Evolutionary conservation across 495 filamentous ascomycete species (phyloP), one percentile per base, ranked within the genome.

Genomic region (Thermothielavioides terrestris): DNA sequence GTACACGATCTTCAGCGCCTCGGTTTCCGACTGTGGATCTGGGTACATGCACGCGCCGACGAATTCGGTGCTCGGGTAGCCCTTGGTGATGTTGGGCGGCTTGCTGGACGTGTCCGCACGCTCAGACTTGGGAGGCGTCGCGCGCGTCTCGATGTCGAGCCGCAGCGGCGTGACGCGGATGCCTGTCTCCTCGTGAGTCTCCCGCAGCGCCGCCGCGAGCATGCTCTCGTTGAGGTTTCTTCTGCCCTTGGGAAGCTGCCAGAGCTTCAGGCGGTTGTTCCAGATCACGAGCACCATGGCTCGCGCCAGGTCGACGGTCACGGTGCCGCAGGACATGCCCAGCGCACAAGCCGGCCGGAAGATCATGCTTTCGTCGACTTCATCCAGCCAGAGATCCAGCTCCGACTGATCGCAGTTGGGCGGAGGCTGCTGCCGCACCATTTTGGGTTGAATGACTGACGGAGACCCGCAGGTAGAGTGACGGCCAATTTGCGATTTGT

Each of bases 171-270:
- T 49, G 28, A 62, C 66, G 20, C 46, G 57, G n/a, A 68, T 49
- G 17, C 71, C 71, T 23, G 70, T 69, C 49, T 74, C 71, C 42
- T 74, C 71, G 32, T 62, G 60, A 4, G 71, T 74, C 56, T 74
- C 71, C 26, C 71, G 70, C 11, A 74, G 44, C 17, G 70, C 71
- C 1, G 68, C 63, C 7, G 51, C 57, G 21, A 68, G 61, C 55
- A 67, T 63, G 43, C 58, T 54, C 56, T 74, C 71, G 27, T 62
- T 66, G 43, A 73, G 61, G 43, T 74, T 71, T 52, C 70, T 68
- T 48, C 71, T 59, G 17, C 71, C 71, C 50, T 74, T 74, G 14
- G 71, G 71, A 1, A 74, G 62, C 52, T 73, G 70, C 58, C 57
- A 68, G 55, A 73, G 69, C 17, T 64, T 57, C 42, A 68, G 62